Base-by-base conservation (phyloP, 352 stramenopile species). In the Blastocystis sp. region DNA sequence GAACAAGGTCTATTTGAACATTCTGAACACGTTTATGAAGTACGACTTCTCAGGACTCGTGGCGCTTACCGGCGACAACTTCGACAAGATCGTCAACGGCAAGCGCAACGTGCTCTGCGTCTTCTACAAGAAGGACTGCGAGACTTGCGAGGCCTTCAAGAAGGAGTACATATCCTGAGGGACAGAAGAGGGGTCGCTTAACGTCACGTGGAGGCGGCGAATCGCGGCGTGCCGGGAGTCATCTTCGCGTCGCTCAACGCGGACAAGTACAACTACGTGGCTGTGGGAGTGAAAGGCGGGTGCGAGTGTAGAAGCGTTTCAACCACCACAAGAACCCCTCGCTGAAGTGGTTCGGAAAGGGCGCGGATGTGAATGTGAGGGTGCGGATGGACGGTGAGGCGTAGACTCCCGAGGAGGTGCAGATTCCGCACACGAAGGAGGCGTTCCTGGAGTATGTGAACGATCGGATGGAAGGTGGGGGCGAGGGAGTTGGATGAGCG, bases 81-180 rank as follows among this genome's bases (percentile, higher is more conserved):
- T 84, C 21, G 72, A 84, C n/a, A 65, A 84, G 34, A 71, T 84
- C 34, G 57, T 84, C 7, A 84, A 84, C 69, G 72, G 72, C 27
- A 65, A 84, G 53, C 49, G 72, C 11, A 84, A 40, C 34, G 72
- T 84, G 27, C 27, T 84, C 18, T 48, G 32, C 27, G 40, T 54
- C 7, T 84, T 84, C 57, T 71, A 40, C 34, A 84, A 84, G 57
- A 65, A 84, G 57, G 57, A 84, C 27, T 71, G 57, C n/a, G 44
- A 65, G 36, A 84, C 56, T 24, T 84, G 72, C 46, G 53, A 84
- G 27, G 57, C n/a, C 8, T 65, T 84, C 72, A 27, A 36, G 36
- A 84, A 84, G 72, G 72, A 65, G 69, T 84, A 71, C n/a, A 84
- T 84, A 84, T 84, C 72, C 57, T 84, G 24, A 21, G 42, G 9